A percentile compares a stretch with the other conserved stretches of the same genome.
These are phyloP conservation scores for Candida incommunis DNA, from an alignment of 805 yeast genomes.

Conservation along the genomic window DNA sequence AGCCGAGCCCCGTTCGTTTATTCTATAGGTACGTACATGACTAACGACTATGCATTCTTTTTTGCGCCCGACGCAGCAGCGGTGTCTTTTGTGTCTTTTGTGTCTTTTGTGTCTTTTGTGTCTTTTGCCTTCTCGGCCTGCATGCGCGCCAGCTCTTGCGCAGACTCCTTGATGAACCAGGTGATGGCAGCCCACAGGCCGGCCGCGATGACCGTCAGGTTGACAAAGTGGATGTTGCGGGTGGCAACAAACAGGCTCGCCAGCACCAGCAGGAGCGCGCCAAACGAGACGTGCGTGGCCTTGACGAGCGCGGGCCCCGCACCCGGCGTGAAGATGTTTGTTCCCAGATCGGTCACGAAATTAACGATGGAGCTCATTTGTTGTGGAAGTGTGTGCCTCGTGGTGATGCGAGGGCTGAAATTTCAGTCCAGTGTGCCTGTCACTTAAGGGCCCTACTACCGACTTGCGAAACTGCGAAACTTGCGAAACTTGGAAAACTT, in stretches of 20 bases:
- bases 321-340: conserved; percentile 85
- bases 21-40: neutral
- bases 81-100: neutral
- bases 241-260: conserved; percentile 42
- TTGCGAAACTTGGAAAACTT: too few relatives aligned
- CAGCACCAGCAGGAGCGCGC: conserved; percentile 44
- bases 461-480: too few relatives aligned
- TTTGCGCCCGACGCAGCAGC: neutral
- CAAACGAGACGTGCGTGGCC: conserved; percentile 81
- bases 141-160: neutral
- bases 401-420: too few relatives aligned
- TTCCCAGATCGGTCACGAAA: conserved; percentile 61
- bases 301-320: conserved; percentile 75
- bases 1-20: too few relatives aligned
- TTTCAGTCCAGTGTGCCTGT: too few relatives aligned
- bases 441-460: too few relatives aligned
- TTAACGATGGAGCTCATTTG: neutral
- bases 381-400: too few relatives aligned
- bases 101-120: conserved; percentile 21
- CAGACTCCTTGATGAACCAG: conserved; percentile 53
- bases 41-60: neutral
- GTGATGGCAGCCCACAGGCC: conserved; percentile 66
- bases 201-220: conserved; percentile 40
- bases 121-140: conserved; percentile 38
- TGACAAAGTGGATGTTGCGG: conserved; percentile 50